Conservation (phyloP, 2,329 filamentous ascomycete genomes). For the Alternaria postmessia region DNA sequence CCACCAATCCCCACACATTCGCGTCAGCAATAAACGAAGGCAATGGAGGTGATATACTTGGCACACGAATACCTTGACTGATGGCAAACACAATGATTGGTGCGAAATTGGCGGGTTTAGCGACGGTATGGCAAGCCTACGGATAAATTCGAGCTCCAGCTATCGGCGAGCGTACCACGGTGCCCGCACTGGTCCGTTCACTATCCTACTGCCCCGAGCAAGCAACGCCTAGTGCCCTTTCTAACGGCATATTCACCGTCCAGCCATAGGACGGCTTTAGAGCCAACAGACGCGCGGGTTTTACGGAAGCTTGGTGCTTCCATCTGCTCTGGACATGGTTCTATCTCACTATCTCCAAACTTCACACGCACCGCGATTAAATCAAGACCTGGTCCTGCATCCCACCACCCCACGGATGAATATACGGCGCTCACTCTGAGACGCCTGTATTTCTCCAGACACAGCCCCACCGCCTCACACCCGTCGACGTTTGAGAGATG, state of each 20-base stretch:
- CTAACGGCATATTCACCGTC: constrained; percentile 50
- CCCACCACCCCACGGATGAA: constrained; percentile 30
- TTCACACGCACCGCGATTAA: constrained; percentile 43
- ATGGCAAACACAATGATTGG: constrained; percentile 33
- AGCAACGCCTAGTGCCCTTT: constrained; percentile 33
- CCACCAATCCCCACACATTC: constrained; percentile 41
- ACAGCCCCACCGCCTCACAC: constrained; percentile 35
- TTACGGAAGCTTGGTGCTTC: constrained; percentile 44
- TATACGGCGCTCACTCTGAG: constrained; percentile 33
- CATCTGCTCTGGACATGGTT: constrained; percentile 41
- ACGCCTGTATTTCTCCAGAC: constrained; percentile 35
- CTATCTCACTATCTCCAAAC: constrained; percentile 45
- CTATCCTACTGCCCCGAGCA: constrained; percentile 38
- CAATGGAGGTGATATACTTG: constrained; percentile 24
- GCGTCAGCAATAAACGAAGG: constrained; percentile 32
- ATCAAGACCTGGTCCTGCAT: constrained; percentile 41
- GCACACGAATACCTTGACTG: constrained; percentile 22
- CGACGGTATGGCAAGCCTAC: constrained; percentile 29
- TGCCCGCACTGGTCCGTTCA: constrained; percentile 33
- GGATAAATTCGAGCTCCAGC: constrained; percentile 42
- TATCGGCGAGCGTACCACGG: constrained; percentile 30
- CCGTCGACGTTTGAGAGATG: constrained; percentile 46
- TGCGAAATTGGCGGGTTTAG: constrained; percentile 37
- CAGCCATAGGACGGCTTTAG: constrained; percentile 49
- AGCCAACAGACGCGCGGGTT: constrained; percentile 42